A percentile compares a stretch with the other conserved stretches of the same genome.
phyloP scores from a whole-genome alignment of 2,329 filamentous ascomycete species.

The Trichoderma sp. region DNA sequence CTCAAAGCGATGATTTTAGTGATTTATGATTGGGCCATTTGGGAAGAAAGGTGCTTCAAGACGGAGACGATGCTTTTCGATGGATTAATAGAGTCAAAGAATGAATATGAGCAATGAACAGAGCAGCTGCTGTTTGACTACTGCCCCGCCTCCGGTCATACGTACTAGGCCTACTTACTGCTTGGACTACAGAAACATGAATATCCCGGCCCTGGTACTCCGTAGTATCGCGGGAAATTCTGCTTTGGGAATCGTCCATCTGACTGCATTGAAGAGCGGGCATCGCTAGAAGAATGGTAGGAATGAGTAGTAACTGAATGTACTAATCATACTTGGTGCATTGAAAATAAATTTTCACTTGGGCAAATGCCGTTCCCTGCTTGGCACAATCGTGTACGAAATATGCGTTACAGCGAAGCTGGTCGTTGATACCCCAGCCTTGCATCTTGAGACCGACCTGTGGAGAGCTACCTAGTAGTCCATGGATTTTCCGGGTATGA shows the following conservation, averaged over 20 bases:
- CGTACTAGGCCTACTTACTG: neutral
- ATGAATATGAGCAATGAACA: conserved; percentile 15
- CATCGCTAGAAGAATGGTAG: neutral
- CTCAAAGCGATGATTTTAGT: conserved; percentile 47
- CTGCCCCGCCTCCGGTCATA: neutral
- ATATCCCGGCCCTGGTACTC: neutral
- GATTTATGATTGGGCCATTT: neutral
- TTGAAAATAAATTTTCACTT: neutral
- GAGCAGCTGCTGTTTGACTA: neutral
- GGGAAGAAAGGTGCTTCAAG: conserved; percentile 3
- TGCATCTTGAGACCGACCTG: neutral
- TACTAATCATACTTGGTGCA: neutral
- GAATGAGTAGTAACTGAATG: neutral
- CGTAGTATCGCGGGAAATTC: neutral
- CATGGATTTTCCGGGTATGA: neutral
- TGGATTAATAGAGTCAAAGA: conserved; percentile 13
- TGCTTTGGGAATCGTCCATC: neutral
- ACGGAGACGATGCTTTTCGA: conserved; percentile 7
- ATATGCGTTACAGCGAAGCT: neutral
- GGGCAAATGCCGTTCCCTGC: neutral
- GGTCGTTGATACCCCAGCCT: neutral
- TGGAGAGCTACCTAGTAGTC: neutral
- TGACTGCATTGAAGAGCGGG: neutral
- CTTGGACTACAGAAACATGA: neutral
- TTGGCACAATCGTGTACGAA: neutral